Conservation (phyloP, 805 yeast species). For the Nadsonia fulvescens region DNA sequence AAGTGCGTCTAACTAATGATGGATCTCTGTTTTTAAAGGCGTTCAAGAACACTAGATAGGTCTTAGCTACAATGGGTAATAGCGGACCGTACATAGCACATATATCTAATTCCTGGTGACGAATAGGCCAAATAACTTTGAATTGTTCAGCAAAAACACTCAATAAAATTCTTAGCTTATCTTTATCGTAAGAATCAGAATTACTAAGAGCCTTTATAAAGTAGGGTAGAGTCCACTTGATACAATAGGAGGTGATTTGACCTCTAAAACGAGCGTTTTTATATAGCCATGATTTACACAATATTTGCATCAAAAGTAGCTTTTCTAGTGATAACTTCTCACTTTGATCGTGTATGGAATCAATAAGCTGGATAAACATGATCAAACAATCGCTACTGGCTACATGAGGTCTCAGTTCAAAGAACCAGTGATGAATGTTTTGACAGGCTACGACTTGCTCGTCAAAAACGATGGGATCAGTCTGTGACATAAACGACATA, state of each 20-base stretch:
- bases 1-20: constrained; percentile 51
- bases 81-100: constrained; percentile 16
- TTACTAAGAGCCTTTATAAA: constrained; percentile 10
- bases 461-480: no score
- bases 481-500: no score
- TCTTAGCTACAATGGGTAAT: constrained; percentile 15
- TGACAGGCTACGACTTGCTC: constrained; percentile 2
- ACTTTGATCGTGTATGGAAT: constrained; percentile 38
- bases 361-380: constrained; percentile 16
- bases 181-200: constrained; percentile 10
- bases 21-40: constrained; percentile 27
- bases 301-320: constrained; percentile 35
- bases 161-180: constrained; percentile 13
- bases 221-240: constrained; percentile 14
- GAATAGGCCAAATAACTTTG: constrained; percentile 14
- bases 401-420: constrained; percentile 4
- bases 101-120: constrained; percentile 12
- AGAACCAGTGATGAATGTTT: constrained; percentile 3
- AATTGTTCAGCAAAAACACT: constrained; percentile 16
- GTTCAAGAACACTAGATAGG: constrained; percentile 13
- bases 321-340: constrained; percentile 39
- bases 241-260: constrained; percentile 13
- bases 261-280: constrained; percentile 11
- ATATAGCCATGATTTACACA: constrained; percentile 14
- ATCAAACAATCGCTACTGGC: constrained; percentile 5